These are phyloP conservation scores for Podospora sp. DNA, from an alignment of 495 filamentous ascomycete genomes.

Conservation along the genomic window DNA sequence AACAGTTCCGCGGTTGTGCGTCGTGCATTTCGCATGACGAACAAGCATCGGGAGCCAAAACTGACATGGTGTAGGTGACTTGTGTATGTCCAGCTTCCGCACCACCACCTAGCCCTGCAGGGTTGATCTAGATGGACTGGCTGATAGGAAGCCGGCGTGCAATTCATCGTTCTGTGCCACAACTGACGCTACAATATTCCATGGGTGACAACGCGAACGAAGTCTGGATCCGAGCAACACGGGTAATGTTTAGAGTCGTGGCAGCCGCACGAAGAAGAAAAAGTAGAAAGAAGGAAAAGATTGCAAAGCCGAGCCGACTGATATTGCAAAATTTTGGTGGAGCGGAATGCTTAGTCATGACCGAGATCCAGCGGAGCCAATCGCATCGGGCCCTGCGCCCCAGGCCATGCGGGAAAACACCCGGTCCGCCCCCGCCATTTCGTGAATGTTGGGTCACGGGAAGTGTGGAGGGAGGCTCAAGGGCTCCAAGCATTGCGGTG, in stretches of 20 bases:
- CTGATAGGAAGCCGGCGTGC: constrained; percentile 44
- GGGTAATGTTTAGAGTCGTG: constrained; percentile 47
- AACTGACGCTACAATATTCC: constrained; percentile 51
- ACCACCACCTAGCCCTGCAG: constrained; percentile 47
- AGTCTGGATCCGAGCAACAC: constrained; percentile 50
- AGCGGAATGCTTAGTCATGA: constrained; percentile 17
- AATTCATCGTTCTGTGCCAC: constrained; percentile 53
- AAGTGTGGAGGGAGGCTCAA: neutral
- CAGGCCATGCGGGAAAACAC: constrained; percentile 8
- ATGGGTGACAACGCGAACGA: constrained; percentile 36
- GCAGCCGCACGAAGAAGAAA: constrained; percentile 40
- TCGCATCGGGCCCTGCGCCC: neutral
- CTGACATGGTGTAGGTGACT: neutral
- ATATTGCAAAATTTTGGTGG: constrained; percentile 25
- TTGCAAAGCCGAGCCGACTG: neutral
- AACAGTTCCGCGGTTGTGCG: constrained; percentile 13
- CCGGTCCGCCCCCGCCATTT: constrained; percentile 17
- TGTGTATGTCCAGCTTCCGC: constrained; percentile 47
- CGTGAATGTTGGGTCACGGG: neutral
- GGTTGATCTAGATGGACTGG: constrained; percentile 46
- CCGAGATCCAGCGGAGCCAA: neutral
- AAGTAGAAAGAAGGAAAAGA: constrained; percentile 31
- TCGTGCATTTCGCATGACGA: constrained; percentile 16
- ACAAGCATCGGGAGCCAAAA: constrained; percentile 5
- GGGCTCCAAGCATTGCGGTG: neutral